phyloP scores from a whole-genome alignment of 192 early-diverging fungal genomes.

The Coemansia sp. region DNA sequence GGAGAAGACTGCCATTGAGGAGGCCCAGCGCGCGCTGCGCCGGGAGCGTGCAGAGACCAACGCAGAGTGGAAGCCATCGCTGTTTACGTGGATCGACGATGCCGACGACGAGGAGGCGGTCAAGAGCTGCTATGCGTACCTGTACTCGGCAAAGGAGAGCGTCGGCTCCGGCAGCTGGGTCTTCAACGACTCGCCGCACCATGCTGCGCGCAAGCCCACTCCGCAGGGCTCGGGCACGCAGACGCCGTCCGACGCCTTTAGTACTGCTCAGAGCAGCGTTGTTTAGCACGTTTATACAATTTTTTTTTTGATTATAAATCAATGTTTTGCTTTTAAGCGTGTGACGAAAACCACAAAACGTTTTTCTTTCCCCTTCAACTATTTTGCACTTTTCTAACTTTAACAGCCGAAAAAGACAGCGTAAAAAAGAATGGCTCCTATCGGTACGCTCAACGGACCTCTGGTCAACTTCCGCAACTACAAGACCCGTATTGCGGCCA shows the following conservation, averaged over 20 bases:
- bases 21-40: conserved; percentile 61
- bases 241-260: conserved; percentile 50
- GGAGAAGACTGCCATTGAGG: conserved; percentile 71
- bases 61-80: conserved; percentile 54
- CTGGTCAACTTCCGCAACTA: no score
- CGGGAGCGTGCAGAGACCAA: conserved; percentile 59
- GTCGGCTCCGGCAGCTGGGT: conserved; percentile 49
- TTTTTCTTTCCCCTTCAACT: no score
- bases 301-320: background rate
- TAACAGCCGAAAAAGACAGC: no score
- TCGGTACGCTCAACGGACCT: no score
- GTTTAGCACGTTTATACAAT: conserved; percentile 5
- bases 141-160: conserved; percentile 46
- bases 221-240: conserved; percentile 31
- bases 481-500: no score
- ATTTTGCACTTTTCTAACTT: no score
- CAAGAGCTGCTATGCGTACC: conserved; percentile 34
- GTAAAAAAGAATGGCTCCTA: no score
- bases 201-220: conserved; percentile 4
- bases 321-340: no score
- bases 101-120: conserved; percentile 35
- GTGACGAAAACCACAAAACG: no score
- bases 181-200: conserved; percentile 31
- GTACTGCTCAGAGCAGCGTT: conserved; percentile 43
- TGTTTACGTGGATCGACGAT: conserved; percentile 53